Evolutionary conservation across 768 basidiomycete species (phyloP), one percentile per base, ranked within the genome.

Genomic region (Jaapia argillacea): DNA sequence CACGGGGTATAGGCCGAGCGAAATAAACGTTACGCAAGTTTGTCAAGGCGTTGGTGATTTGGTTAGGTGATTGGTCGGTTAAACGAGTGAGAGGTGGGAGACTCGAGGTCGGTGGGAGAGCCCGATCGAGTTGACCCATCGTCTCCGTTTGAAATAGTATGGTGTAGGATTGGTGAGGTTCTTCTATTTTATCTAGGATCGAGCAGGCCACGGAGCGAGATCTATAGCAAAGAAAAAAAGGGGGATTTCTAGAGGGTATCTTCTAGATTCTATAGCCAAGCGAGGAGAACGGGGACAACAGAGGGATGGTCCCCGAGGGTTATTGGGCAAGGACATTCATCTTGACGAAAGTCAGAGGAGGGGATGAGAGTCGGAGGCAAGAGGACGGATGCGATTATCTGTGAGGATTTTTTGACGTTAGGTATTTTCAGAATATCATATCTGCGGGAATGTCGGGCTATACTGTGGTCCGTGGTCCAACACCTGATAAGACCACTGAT

Each of bases 21-120:
- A 72, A 74, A 58, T 84, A 85, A 4, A 85, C 58, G 2, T 57
- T 48, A 2, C 63, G 62, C 12, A 86, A 57, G 27, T 67, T 68
- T 33, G 51, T 46, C 3, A 83, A 56, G 2, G 73, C 68, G 14
- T 54, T 48, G 20, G 56, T 48, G 25, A 83, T 57, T 12, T 62
- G 56, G 18, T 53, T 50, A 0, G 68, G 58, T 13, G 69, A 58
- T 44, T 55, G 60, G 46, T 56, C 27, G 33, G 57, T 40, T 4
- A 81, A 66, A 18, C 54, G 57, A 16, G 59, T 56, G n/a, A 85
- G 73, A 3, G 72, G 63, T 2, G 79, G 81, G n/a, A 86, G 73
- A 46, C 66, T 67, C 5, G 65, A 49, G 1, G 76, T 72, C 1
- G 79, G 78, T 6, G 72, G 45, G 16, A 54, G 38, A 49, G 61